Conservation (phyloP, 345 rosid genomes). For the Pistacia atlantica region DNA sequence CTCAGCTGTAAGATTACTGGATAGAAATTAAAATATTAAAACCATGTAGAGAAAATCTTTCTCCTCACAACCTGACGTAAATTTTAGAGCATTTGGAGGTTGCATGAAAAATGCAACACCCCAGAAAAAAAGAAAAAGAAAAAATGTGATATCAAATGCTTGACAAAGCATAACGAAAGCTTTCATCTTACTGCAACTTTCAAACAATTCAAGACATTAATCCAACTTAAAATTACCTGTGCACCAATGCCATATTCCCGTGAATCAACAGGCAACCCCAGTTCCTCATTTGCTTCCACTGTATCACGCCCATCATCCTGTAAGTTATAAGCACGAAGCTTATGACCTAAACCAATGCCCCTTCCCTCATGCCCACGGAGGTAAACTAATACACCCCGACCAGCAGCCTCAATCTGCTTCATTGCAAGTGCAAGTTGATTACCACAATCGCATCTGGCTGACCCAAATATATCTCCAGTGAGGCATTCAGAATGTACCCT, state of each 20-base stretch:
- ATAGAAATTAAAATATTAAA: background rate
- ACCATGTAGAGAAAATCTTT: background rate
- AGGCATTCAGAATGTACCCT: conserved; percentile 83
- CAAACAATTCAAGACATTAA: background rate
- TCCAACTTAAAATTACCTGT: conserved; percentile 56
- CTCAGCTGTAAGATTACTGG: background rate
- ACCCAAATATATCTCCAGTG: conserved; percentile 84
- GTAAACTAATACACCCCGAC: conserved; percentile 76
- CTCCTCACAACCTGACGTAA: background rate
- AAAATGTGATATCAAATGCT: background rate
- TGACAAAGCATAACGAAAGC: background rate
- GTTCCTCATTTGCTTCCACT: conserved; percentile 87
- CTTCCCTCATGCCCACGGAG: conserved; percentile 93
- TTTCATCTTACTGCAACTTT: background rate
- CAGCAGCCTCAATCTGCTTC: conserved; percentile 78
- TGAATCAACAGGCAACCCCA: conserved; percentile 92
- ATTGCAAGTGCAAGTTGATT: conserved; percentile 77
- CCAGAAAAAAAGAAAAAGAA: background rate
- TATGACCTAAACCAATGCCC: conserved; percentile 90
- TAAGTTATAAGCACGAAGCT: conserved; percentile 84
- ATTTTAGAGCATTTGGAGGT: conserved; percentile 1
- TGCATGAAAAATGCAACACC: background rate
- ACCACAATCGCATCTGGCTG: conserved; percentile 81
- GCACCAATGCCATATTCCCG: conserved; percentile 98
- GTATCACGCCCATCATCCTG: conserved; percentile 90